Evolutionary conservation across 192 early-diverging fungal genomes (phyloP), one percentile per base, ranked within the genome.

Genomic region (Entophlyctis helioformis): DNA sequence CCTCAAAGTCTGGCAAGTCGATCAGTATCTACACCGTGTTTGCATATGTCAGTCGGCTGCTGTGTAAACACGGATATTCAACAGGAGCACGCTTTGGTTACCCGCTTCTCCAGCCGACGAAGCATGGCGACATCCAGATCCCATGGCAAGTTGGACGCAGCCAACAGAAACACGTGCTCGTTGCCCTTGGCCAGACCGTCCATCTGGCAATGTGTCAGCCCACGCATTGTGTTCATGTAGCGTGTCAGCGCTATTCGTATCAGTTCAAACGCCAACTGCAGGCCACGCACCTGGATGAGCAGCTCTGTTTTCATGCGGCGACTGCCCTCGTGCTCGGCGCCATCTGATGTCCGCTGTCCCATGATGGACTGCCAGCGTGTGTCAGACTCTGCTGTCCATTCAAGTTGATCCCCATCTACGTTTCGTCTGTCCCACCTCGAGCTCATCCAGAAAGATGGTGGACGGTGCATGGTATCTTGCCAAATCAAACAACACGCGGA

Each of bases 241-340:
- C n/a, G n/a, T n/a, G n/a, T n/a, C n/a, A n/a, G n/a, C n/a, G n/a
- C n/a, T n/a, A n/a, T n/a, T n/a, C n/a, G n/a, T n/a, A n/a, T n/a
- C n/a, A n/a, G n/a, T n/a, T n/a, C n/a, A n/a, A n/a, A n/a, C n/a
- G n/a, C n/a, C 22, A 19, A 26, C 19, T 31, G 21, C n/a, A 27
- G 0, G 2, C 0, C 2, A 21, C 0, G 23, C 40, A 59, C 59
- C 54, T 76, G 74, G 13, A 77, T 64, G 21, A 77, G 56, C 29
- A 77, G 50, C 46, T 77, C 74, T n/a, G 74, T 77, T 45, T 77
- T 77, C 71, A 77, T 77, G 31, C 74, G 44, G 35, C 69, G 42
- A 31, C 59, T 63, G 16, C 67, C 74, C 59, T 77, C 74, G 42
- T 74, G 71, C 36, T 74, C 74, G 0, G 47, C 54, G 3, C 66